Base-by-base conservation (phyloP, 345 rosid genomes). In the Litchi chinensis region DNA sequence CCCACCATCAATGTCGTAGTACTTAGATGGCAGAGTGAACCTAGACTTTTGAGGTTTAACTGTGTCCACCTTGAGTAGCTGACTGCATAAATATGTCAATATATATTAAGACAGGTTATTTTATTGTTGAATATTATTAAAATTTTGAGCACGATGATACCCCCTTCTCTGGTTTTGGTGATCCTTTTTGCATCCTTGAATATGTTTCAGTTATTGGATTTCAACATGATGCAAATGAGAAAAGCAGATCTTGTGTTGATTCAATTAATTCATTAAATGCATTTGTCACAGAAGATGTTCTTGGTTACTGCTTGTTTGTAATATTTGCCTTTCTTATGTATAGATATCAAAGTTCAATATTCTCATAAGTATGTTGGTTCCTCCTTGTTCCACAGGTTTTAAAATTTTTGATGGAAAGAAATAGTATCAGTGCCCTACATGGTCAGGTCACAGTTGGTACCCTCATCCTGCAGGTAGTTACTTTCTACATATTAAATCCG, bases 381-480 rank as follows among this genome's bases (percentile, higher is more conserved):
- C 56, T 1, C 65, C 52, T 11, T 79, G 82, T 79, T 40, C 83
- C 52, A 68, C 85, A 94, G 98, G 98, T 94, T 52, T 82, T 94
- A 83, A 94, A 94, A 75, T 94, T 92, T 87, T 83, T 94, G 74
- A 94, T 92, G 97, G 98, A 94, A 85, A 91, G 82, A 82, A 94
- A 92, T 87, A 88, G 92, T 79, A 87, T 85, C 77, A 91, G 80
- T 88, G 87, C 95, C 19, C 90, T 94, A 65, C 95, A 94, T 76
- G 95, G 97, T 79, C 98, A 94, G 86, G 93, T 94, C 73, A 94
- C 97, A 26, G 83, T 94, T 83, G 98, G 98, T 69, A 94, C 90
- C 75, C 97, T 94, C 78, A 94, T 94, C 76, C 86, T 94, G 84
- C 98, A 94, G 98, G 97, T 90, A 86, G 73, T 26, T 62, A 67